Base-by-base conservation (phyloP, 257 asterid species). In the Solanum lignicaule region DNA sequence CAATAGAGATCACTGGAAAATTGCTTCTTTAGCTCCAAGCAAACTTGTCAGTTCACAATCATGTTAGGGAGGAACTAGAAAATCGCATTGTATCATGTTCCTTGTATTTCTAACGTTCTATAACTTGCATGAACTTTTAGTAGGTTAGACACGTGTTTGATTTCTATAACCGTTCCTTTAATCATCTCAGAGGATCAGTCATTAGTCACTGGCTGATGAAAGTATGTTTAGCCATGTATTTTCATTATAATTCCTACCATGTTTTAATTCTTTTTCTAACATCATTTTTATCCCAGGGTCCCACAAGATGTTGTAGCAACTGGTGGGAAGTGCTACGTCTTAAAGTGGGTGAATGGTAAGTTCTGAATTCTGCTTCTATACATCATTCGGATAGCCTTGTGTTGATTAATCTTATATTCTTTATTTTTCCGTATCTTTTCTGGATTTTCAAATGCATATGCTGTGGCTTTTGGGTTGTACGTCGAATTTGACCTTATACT, bases 321-420 rank as follows among this genome's bases (percentile, higher is more conserved):
- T 62, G 99, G 99, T 85, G 99, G 98, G 84, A 96, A 95, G 90
- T 93, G 98, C 90, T 88, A 87, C 33, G 90, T 96, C 75, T 86
- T 94, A 81, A 94, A 92, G 92, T 96, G 99, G 99, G 98, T 96
- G 83, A 96, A 93, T 87, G 99, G 99, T 96, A 86, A 73, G 99
- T 93, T 86, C 35, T 39, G 27, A 14, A 84, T 66, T 33, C 13
- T 72, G 41, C 69, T 82, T n/a, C 41, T 27, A 15, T 43, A 79
- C 84, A 43, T 79, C 65, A 15, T 41, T 29, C 1, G 35, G 39
- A 81, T 48, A 29, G 68, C 31, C 60, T 32, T 72, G 58, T 86
- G 46, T 86, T 72, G 69, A 21, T 48, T 48, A 9, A 48, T 48
- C 60, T 82, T 48, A 82, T 46, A 5, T 48, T 29, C 86, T 18